Base-by-base conservation (phyloP, 2,329 filamentous ascomycete species). In the Calonectria crousiana region DNA sequence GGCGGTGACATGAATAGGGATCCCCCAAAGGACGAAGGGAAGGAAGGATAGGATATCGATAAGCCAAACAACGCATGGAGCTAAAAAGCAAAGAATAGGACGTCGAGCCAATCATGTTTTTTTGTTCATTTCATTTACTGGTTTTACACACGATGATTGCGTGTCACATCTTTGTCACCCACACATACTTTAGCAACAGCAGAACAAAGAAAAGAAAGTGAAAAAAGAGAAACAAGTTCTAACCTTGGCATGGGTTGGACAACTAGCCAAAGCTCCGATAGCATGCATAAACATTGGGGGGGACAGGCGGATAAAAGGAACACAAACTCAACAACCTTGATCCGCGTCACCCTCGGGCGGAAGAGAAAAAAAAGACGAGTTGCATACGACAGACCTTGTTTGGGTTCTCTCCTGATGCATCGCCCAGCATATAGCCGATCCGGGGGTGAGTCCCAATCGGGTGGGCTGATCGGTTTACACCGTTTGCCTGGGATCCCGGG, bases 391-490 rank as follows among this genome's bases (percentile, higher is more conserved):
- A 65, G 65, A 36, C 60, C 44, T 18, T 67, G 47, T 51, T 65
- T 41, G 44, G 49, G 49, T 41, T 44, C 44, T 58, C 52, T 74
- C 64, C 65, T 20, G 44, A 41, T 23, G 56, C 23, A 44, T 56
- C 69, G 67, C 71, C 74, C 72, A 51, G 66, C 32, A 58, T 32
- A 30, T 49, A 62, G 41, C 75, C 74, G 67, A 74, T 56, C 58
- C 44, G 53, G 65, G 26, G 32, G 53, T 69, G 26, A 41, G 71
- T 30, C 71, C 56, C 72, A 64, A 66, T 71, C 64, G 74, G 66
- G 34, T 72, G 71, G 71, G 60, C 68, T 78, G 66, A 38, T 66
- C 73, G 73, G 53, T 78, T 67, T 64, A 64, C 65, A 79, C 77
- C 76, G 74, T 52, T 56, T 66, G 62, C 65, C 60, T 73, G 73